These are phyloP conservation scores for Boletus rufocinnamomeus DNA, from an alignment of 768 basidiomycete species.

Conservation along the genomic window DNA sequence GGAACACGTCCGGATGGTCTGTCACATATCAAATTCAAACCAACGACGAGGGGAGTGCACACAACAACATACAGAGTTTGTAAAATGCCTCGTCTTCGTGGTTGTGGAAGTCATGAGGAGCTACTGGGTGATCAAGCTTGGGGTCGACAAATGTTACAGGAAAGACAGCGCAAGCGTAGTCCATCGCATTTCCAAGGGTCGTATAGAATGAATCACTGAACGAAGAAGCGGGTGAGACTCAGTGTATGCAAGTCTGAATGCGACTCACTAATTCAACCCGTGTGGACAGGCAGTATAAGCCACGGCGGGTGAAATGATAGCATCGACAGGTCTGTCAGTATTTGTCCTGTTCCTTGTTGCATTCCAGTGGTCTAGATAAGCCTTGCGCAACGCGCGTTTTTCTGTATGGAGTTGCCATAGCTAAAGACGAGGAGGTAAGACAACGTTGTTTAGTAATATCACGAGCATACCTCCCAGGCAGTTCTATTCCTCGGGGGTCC, in stretches of 20 bases:
- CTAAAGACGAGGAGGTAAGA: slow-evolving; percentile 17
- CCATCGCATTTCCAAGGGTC: slow-evolving; percentile 46
- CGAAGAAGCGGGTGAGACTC: slow-evolving; percentile 17
- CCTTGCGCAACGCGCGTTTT: slow-evolving; percentile 43
- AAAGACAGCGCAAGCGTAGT: slow-evolving; percentile 46
- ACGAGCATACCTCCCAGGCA: slow-evolving; percentile 43
- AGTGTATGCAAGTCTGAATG: background rate
- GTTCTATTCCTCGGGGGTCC: slow-evolving; percentile 43
- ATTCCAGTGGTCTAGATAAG: slow-evolving; percentile 52
- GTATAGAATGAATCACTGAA: slow-evolving; percentile 47
- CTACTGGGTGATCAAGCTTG: slow-evolving; percentile 37
- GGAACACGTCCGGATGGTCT: slow-evolving; percentile 54
- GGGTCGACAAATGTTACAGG: slow-evolving; percentile 52
- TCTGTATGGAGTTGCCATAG: slow-evolving; percentile 50
- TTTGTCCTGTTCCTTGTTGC: slow-evolving; percentile 43
- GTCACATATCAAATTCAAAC: background rate
- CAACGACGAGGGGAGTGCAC: background rate
- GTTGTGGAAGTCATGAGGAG: slow-evolving; percentile 43
- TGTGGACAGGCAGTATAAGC: slow-evolving; percentile 48
- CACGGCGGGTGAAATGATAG: slow-evolving; percentile 48
- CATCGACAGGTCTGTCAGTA: slow-evolving; percentile 54
- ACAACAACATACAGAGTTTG: slow-evolving; percentile 42
- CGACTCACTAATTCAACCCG: slow-evolving; percentile 42
- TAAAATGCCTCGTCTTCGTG: slow-evolving; percentile 46
- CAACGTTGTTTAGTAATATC: background rate